Base-by-base conservation (phyloP, 345 rosid species). In the Kandelia obovata region DNA sequence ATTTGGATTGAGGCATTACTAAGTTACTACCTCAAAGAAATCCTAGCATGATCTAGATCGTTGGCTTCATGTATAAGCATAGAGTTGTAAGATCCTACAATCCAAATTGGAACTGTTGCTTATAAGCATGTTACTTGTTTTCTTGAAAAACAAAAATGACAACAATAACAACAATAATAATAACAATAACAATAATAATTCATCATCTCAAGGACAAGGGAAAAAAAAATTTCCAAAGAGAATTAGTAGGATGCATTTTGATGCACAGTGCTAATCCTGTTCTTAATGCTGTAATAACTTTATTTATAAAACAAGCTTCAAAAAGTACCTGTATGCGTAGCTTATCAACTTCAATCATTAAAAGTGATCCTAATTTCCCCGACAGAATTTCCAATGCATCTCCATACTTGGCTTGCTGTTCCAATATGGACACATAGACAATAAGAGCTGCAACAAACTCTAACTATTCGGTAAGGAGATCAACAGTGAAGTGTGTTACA, bases 351-450 rank as follows among this genome's bases (percentile, higher is more conserved):
- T 92, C 97, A 78, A 95, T 88, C 85, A 86, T 66, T 79, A 95
- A 79, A 69, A 95, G 92, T 43, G 96, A 90, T 37, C 99, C 97
- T 78, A 92, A 77, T 68, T 87, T 77, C 53, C 98, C 98, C 6
- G 93, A 81, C 13, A 95, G 87, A 66, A 92, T 73, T 73, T 88
- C 92, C 86, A 95, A 78, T 64, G 92, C 99, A 82, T 90, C 89
- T 30, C 78, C 79, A 76, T 83, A 90, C 71, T 90, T 95, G 60
- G 85, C 82, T 80, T 92, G 96, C 70, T 90, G 93, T 73, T 92
- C 99, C 85, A 95, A 75, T 80, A 92, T 83, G 67, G 97, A 90
- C 70, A 95, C 84, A 80, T 95, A 95, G 78, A 95, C 90, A 46
- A 83, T 80, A 77, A 92, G 92, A 81, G 99, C 99, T 95, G 88